Base-by-base conservation (phyloP, 2,329 filamentous ascomycete species). In the Neonectria punicea region DNA sequence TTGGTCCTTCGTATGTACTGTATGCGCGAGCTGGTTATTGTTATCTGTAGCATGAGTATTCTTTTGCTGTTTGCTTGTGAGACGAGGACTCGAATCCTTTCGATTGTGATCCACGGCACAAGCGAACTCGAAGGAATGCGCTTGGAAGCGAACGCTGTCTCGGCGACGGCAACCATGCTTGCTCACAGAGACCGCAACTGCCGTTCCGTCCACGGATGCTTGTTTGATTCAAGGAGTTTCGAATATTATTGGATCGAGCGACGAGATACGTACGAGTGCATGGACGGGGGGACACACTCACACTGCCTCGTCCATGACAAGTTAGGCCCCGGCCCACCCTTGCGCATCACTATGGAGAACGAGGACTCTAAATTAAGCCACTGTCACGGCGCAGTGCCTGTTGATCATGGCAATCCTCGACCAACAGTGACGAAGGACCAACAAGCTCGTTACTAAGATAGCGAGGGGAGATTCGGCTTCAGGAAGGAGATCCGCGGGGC, bases 321-420 rank as follows among this genome's bases (percentile, higher is more conserved):
- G 14, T 28, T 9, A 50, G 7, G 25, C 47, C 28, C 4, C 8
- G 28, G 47, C 5, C 47, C 47, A 51, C 30, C 47, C 20, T 49
- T 49, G 25, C 18, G 46, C 46, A 14, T 16, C 28, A 43, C 14
- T 28, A 25, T 28, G 34, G 57, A 50, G 53, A 54, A 32, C 30
- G 22, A 34, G 34, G 18, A 53, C 11, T 61, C 50, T 32, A 55
- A 61, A 54, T 54, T 30, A 49, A 50, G 58, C 51, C n/a, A 49
- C 50, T 47, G n/a, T 20, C 22, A 46, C 20, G 16, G 36, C 16
- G 36, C 3, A 39, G 34, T 49, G 50, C 51, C 10, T 32, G n/a
- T 34, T 32, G 13, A 34, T 34, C 16, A 34, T 18, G 28, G 28
- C 49, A 51, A 51, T 57, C 41, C 10, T 30, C 43, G 34, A 36